Conservation (phyloP, 2,329 filamentous ascomycete genomes). For the Fusarium papillatum region DNA sequence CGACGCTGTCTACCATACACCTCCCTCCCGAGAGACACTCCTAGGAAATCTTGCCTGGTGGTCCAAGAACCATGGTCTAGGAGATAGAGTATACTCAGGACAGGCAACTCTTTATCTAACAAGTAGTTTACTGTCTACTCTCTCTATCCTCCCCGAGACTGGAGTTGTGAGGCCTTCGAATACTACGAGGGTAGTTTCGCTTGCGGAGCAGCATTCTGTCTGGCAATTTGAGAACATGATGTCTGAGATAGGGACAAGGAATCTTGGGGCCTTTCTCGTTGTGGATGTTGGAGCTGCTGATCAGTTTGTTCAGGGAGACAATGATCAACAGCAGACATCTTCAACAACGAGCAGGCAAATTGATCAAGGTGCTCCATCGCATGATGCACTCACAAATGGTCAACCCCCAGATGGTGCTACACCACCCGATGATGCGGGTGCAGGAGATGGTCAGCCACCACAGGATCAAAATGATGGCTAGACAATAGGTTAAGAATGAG, state of each 20-base stretch:
- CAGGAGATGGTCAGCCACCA: neutral
- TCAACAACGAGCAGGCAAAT: neutral
- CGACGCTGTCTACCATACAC: constrained; percentile 28
- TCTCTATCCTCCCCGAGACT: constrained; percentile 12
- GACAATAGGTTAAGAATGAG: neutral
- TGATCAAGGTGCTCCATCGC: neutral
- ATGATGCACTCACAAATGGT: neutral
- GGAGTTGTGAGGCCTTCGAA: constrained; percentile 34
- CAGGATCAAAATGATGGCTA: neutral
- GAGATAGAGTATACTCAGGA: constrained; percentile 20
- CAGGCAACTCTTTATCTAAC: constrained; percentile 36
- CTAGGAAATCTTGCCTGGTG: constrained; percentile 28
- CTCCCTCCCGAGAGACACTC: constrained; percentile 29
- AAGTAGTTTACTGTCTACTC: constrained; percentile 7
- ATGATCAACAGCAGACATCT: neutral
- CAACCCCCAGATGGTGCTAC: too few species aligned
- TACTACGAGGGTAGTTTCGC: constrained; percentile 47
- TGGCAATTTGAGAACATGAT: constrained; percentile 43
- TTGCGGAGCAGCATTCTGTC: constrained; percentile 41
- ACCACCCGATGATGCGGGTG: neutral
- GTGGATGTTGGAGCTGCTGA: constrained; percentile 35
- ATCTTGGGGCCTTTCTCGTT: constrained; percentile 38
- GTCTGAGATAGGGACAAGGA: constrained; percentile 21
- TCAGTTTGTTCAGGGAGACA: neutral
- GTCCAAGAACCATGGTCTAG: constrained; percentile 25